Base-by-base conservation (phyloP, 73 alveolate species). In the Paramecium bursaria region DNA sequence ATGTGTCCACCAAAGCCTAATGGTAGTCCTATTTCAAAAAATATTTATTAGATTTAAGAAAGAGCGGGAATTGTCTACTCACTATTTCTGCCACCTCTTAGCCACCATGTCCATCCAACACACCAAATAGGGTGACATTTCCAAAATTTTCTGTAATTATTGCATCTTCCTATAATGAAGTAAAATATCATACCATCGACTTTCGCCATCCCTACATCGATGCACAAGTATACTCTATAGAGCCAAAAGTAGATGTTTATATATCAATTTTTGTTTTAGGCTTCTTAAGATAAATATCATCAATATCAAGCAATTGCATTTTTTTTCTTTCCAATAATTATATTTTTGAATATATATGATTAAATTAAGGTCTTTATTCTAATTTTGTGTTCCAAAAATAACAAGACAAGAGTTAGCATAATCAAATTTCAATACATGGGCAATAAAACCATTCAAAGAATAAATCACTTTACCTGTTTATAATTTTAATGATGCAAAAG, bases 101-200 rank as follows among this genome's bases (percentile, higher is more conserved):
- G 27, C 98, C 98, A 1, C 98, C 98, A 61, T 94, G 98, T 4
- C 98, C 98, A 88, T 94, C 98, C 47, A 92, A 92, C 5, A 94
- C 91, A 3, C 97, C 97, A 88, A 89, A 94, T 29, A 94, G 19
- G 33, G 33, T 39, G 26, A 25, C 82, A 25, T 47, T 19, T 15
- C 39, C 21, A 11, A 67, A 30, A 25, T 9, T 21, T 35, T 42
- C 47, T 35, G 19, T 31, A 21, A 67, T 31, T 14, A 67, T 42
- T 35, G 82, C 82, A 19, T 67, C 82, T 15, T 67, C 82, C 82
- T 67, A 3, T 21, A 39, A 6, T n/a, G 21, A 15, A 39, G 50
- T 2, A 25, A 39, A 42, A 57, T 26, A 5, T 11, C 33, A 31
- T 35, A 67, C 82, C 82, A 67, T 67, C 9, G 82, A 15, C 44